These are phyloP conservation scores for Domatiomyces catenatus DNA, from an alignment of 2,329 filamentous ascomycete genomes.

Conservation along the genomic window DNA sequence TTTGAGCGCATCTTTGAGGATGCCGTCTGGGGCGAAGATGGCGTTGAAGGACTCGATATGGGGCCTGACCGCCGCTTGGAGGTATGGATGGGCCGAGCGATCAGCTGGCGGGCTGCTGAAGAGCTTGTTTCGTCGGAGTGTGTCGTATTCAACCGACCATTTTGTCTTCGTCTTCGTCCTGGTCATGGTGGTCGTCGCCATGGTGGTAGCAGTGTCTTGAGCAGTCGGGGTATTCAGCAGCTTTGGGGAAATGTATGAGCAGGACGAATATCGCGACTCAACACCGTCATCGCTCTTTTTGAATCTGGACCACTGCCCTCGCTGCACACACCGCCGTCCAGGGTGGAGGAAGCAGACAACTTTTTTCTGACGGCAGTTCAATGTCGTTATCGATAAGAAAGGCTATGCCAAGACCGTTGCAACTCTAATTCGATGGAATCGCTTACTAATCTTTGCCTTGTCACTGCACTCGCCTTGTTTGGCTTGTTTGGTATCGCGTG, in stretches of 20 bases:
- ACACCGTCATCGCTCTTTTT: background rate
- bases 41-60: slow-evolving; percentile 95
- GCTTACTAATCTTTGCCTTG: background rate
- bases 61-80: slow-evolving; percentile 73
- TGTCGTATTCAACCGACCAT: slow-evolving; percentile 80
- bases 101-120: slow-evolving; percentile 82
- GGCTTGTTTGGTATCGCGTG: background rate
- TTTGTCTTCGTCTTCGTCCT: slow-evolving; percentile 30
- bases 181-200: background rate
- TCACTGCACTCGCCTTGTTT: background rate
- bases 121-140: slow-evolving; percentile 68
- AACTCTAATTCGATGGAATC: background rate
- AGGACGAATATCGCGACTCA: background rate
- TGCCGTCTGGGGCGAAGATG: slow-evolving; percentile 56
- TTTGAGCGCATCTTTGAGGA: slow-evolving; percentile 58
- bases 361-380: background rate
- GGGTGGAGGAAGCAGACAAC: background rate
- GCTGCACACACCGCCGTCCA: background rate
- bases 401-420: background rate
- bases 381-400: background rate
- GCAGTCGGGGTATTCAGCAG: background rate
- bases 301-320: background rate
- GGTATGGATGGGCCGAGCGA: slow-evolving; percentile 69
- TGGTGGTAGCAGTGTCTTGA: background rate
- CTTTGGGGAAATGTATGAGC: background rate